Percentiles rank a stretch among this genome's conserved stretches.
These are phyloP conservation scores for Limonomyces culmigenus DNA, from an alignment of 1,284 basidiomycete genomes.

Conservation along the genomic window DNA sequence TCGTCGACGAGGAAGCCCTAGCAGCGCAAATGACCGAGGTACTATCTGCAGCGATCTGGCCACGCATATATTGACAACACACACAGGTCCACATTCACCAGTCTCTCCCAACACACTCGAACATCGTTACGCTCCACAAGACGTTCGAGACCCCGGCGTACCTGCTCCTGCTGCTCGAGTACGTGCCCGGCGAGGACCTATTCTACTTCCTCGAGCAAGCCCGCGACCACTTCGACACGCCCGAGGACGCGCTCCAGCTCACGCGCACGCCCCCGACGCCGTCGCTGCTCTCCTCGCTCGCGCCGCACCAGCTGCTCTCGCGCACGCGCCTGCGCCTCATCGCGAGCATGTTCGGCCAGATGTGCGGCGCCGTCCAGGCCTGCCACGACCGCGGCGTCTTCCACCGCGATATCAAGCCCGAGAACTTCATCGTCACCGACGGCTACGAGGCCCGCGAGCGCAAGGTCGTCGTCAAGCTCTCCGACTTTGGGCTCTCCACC, in stretches of 20 bases:
- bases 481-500: slow-evolving; percentile 94
- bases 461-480: slow-evolving; percentile 80
- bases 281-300: slow-evolving; percentile 77
- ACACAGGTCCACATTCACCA: slow-evolving; percentile 83
- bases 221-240: slow-evolving; percentile 59
- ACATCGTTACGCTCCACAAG: slow-evolving; percentile 91
- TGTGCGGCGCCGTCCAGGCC: slow-evolving; percentile 95
- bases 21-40: slow-evolving; percentile 79
- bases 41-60: not conserved
- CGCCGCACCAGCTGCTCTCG: slow-evolving; percentile 72
- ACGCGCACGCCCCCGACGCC: slow-evolving; percentile 84
- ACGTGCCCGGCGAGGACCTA: slow-evolving; percentile 90
- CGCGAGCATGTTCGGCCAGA: slow-evolving; percentile 91
- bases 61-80: slow-evolving; percentile 3
- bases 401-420: slow-evolving; percentile 97
- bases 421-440: slow-evolving; percentile 88
- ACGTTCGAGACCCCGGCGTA: slow-evolving; percentile 71
- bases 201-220: slow-evolving; percentile 97
- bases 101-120: slow-evolving; percentile 78
- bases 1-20: slow-evolving; percentile 74
- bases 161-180: slow-evolving; percentile 75
- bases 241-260: slow-evolving; percentile 11
- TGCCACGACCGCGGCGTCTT: slow-evolving; percentile 88
- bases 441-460: slow-evolving; percentile 47
- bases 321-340: slow-evolving; percentile 80